These are phyloP conservation scores for Aspergillus taichungensis DNA, from an alignment of 495 filamentous ascomycete species.

Conservation along the genomic window DNA sequence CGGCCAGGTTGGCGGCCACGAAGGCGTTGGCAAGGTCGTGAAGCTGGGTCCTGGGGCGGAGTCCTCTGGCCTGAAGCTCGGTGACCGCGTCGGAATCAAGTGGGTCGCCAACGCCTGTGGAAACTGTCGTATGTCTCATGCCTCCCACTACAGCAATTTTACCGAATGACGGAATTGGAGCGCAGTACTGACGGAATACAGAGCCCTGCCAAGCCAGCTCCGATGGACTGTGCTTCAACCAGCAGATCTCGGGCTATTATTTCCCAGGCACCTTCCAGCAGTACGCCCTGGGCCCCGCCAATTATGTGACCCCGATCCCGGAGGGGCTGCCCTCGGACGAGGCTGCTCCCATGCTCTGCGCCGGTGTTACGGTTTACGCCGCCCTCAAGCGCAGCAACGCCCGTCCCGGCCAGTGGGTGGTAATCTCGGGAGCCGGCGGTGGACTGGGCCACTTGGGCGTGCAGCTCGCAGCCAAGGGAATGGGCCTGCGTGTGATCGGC, in stretches of 20 bases:
- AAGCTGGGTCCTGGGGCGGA: slow-evolving; percentile 50
- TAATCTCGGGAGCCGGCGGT: slow-evolving; percentile 59
- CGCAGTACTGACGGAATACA: slow-evolving; percentile 7
- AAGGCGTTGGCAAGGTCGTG: slow-evolving; percentile 52
- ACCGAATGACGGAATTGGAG: background rate
- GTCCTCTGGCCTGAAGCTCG: slow-evolving; percentile 47
- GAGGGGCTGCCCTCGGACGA: slow-evolving; percentile 46
- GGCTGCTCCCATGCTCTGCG: slow-evolving; percentile 59
- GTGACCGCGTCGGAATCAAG: slow-evolving; percentile 58
- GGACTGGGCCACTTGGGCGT: slow-evolving; percentile 58
- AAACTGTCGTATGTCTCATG: slow-evolving; percentile 33
- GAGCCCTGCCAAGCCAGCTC: slow-evolving; percentile 47
- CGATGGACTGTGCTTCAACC: slow-evolving; percentile 51
- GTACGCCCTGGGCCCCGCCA: slow-evolving; percentile 55
- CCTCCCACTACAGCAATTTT: background rate
- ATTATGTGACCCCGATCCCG: slow-evolving; percentile 63
- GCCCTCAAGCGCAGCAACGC: slow-evolving; percentile 51
- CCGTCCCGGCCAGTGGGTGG: slow-evolving; percentile 52
- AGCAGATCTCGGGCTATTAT: slow-evolving; percentile 47
- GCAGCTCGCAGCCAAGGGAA: slow-evolving; percentile 53
- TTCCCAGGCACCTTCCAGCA: slow-evolving; percentile 65
- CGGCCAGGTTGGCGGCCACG: slow-evolving; percentile 59
- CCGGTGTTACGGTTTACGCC: slow-evolving; percentile 50
- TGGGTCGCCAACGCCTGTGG: slow-evolving; percentile 41
- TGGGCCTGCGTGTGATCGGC: slow-evolving; percentile 60